phyloP scores from a whole-genome alignment of 1,284 basidiomycete species.

The Sporisorium scitamineum region DNA sequence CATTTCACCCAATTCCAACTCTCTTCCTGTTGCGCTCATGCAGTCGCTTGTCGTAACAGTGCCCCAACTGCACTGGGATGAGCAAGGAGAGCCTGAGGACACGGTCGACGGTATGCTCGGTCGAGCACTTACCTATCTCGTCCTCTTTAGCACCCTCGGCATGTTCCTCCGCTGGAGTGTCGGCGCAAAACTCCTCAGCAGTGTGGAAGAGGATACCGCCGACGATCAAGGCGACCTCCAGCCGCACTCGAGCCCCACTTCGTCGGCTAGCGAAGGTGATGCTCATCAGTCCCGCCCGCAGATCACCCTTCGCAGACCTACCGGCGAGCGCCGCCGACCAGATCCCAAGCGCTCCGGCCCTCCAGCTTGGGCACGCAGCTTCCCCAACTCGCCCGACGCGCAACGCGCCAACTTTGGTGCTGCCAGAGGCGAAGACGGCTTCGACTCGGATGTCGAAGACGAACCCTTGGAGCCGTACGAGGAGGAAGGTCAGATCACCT shows the following conservation, averaged over 20 bases:
- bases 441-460: conserved; percentile 50
- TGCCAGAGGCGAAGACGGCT: conserved; percentile 21
- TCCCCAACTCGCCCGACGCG: conserved; percentile 60
- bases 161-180: conserved; percentile 75
- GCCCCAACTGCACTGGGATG: conserved; percentile 83
- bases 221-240: conserved; percentile 14
- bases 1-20: conserved; percentile 80
- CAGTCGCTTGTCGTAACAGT: conserved; percentile 88
- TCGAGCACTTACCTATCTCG: conserved; percentile 89
- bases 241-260: conserved; percentile 1
- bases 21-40: conserved; percentile 90
- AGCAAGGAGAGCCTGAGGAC: conserved; percentile 75
- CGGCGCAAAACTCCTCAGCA: conserved; percentile 70
- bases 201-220: conserved; percentile 65
- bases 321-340: conserved; percentile 37
- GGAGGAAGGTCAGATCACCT: conserved; percentile 43
- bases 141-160: conserved; percentile 90
- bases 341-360: conserved; percentile 30
- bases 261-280: conserved; percentile 14
- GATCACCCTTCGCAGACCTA: conserved; percentile 52
- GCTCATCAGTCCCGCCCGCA: conserved; percentile 11
- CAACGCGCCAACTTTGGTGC: conserved; percentile 15
- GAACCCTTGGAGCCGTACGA: conserved; percentile 51
- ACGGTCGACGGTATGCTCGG: conserved; percentile 88
- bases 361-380: conserved; percentile 53